These are phyloP conservation scores for Penicillium sclerotigenum DNA, from an alignment of 2,329 filamentous ascomycete genomes.

Conservation along the genomic window DNA sequence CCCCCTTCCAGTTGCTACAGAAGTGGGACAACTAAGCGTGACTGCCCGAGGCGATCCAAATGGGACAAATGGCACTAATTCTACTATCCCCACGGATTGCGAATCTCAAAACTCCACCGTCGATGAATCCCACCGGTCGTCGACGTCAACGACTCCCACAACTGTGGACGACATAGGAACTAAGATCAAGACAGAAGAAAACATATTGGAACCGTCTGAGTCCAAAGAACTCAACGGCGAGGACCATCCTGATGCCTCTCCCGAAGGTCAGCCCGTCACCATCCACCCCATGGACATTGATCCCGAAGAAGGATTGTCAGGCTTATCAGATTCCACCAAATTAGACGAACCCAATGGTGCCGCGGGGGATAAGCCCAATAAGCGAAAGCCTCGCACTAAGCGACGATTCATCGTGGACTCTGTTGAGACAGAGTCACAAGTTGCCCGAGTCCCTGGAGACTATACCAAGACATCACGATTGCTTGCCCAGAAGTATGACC, in stretches of 20 bases:
- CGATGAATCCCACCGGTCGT: conserved; percentile 34
- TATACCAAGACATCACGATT: conserved; percentile 78
- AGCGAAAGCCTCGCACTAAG: conserved; percentile 25
- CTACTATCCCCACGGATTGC: conserved; percentile 19
- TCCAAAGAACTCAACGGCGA: conserved; percentile 3
- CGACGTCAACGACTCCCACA: conserved; percentile 38
- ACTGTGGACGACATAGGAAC: conserved; percentile 31
- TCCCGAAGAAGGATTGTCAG: conserved; percentile 22
- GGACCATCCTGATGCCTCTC: conserved; percentile 11
- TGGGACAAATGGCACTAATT: conserved; percentile 7
- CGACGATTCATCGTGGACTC: conserved; percentile 32
- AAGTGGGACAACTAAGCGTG: background rate
- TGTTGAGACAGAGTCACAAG: conserved; percentile 37
- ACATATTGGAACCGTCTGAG: conserved; percentile 2
- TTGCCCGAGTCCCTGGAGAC: conserved; percentile 63
- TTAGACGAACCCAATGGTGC: conserved; percentile 27
- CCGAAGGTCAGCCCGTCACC: conserved; percentile 9
- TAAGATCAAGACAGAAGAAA: conserved; percentile 22
- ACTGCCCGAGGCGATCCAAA: conserved; percentile 6
- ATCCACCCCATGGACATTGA: conserved; percentile 17
- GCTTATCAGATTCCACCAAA: conserved; percentile 28
- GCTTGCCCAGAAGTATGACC: conserved; percentile 70
- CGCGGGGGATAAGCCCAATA: conserved; percentile 19
- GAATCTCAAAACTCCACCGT: conserved; percentile 29
- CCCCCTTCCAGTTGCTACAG: conserved; percentile 1